Base-by-base conservation (phyloP, 2,329 filamentous ascomycete species). In the Amphichorda felina region DNA sequence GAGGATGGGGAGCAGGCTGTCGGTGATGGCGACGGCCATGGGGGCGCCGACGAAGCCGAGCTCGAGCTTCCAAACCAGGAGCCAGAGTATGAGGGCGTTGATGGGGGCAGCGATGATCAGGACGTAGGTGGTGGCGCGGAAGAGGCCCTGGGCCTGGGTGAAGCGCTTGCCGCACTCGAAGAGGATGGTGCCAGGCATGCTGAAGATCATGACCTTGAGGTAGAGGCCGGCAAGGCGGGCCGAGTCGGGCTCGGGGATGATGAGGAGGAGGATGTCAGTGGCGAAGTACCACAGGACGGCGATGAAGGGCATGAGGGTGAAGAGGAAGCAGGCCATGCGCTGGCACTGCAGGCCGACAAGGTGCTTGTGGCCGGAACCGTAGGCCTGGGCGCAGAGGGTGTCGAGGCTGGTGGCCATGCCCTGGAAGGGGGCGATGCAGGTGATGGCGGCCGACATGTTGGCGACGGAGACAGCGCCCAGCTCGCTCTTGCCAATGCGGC, bases 311-410 rank as follows among this genome's bases (percentile, higher is more conserved):
- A 76, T 81, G 43, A 87, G 69, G 3, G 68, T 54, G 63, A 81
- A 79, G 3, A 91, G 68, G 50, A 91, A 88, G 50, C 68, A 81
- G 2, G 83, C 65, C 83, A 89, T 89, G 38, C 83, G 71, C 58
- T 91, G 82, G 42, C 85, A 70, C 48, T 91, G 84, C 37, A 91
- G 56, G 2, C 84, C 84, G 9, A 96, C 89, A 5, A 96, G 72
- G 45, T 88, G 82, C 52, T 82, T 93, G 53, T 82, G 82, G 0
- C 89, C 89, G 1, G 84, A 93, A 3, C 91, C 89, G 52, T 93
- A 96, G 1, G 91, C 89, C 57, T 96, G 89, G 0, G 89, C 76
- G 55, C 89, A 95, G 3, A 96, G 75, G 0, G 89, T 96, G 57
- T 96, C 89, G 26, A 96, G 66, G 43, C 81, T 85, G 4, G 89